These are phyloP conservation scores for Agaricales sp. DNA, from an alignment of 1,284 basidiomycete genomes.

Conservation along the genomic window DNA sequence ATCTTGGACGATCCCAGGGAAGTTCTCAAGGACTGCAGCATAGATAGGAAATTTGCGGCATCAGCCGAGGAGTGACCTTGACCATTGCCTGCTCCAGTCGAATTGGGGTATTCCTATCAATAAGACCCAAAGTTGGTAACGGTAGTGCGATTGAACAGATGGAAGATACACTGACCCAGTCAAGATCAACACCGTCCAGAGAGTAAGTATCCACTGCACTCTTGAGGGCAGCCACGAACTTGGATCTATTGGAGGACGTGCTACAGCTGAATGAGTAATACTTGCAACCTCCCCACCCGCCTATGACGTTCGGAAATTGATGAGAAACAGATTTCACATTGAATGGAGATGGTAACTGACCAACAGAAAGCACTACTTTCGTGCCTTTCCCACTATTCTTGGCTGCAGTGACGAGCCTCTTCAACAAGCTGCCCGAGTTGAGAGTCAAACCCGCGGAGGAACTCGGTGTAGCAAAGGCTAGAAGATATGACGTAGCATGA, in stretches of 20 bases:
- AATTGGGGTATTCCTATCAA: slow-evolving; percentile 60
- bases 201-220: slow-evolving; percentile 49
- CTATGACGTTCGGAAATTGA: slow-evolving; percentile 12
- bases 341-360: slow-evolving; percentile 29
- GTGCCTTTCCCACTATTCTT: slow-evolving; percentile 46
- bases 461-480: slow-evolving; percentile 67
- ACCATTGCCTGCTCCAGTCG: slow-evolving; percentile 52
- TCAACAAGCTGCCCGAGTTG: slow-evolving; percentile 42
- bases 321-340: background rate
- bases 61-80: slow-evolving; percentile 39
- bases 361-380: slow-evolving; percentile 65
- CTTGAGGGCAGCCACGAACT: slow-evolving; percentile 52
- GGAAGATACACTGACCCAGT: slow-evolving; percentile 36
- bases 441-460: slow-evolving; percentile 45
- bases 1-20: slow-evolving; percentile 53
- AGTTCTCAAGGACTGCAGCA: slow-evolving; percentile 51
- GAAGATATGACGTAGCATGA: background rate
- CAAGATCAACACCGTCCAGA: slow-evolving; percentile 71
- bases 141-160: background rate
- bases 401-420: slow-evolving; percentile 50
- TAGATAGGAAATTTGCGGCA: slow-evolving; percentile 54
- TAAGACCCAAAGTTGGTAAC: background rate
- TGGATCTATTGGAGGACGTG: slow-evolving; percentile 35
- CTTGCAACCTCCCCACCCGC: slow-evolving; percentile 43
- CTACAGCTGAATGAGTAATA: slow-evolving; percentile 60